Evolutionary conservation across 805 yeast genomes (phyloP), one percentile per base, ranked within the genome.

Genomic region (Metschnikowia lunata): DNA sequence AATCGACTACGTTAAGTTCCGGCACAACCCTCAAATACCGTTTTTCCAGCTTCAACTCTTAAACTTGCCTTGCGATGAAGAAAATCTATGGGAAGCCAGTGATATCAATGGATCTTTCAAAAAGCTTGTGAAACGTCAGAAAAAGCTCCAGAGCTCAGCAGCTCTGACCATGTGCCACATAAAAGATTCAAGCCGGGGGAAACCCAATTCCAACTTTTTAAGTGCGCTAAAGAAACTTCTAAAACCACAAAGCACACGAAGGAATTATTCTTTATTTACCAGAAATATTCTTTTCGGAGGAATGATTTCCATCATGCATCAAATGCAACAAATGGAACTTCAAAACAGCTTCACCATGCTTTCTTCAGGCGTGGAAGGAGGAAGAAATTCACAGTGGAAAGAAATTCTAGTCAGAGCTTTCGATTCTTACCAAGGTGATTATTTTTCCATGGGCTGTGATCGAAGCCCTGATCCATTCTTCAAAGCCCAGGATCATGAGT

Each of bases 1-100:
- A 1, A 75, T 83, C 2, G 95, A 88, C 66, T 85, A 88, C 32
- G 78, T 84, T 12, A 75, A 85, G 39, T 87, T 84, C 61, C 85
- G 95, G 6, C 95, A 88, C 62, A 78, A 83, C 46, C 75, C 75
- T 0, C 69, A 62, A 29, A 64, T 71, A 13, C 48, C 61, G 18
- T 68, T 69, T 43, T 59, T 63, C 39, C 75, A 69, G 40, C 52
- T 69, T 29, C 75, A 71, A 50, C 49, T 71, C 12, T 52, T 71
- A 34, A 67, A 63, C 42, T 53, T 71, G 14, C 75, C 75, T 2
- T 69, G 75, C 46, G 73, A 67, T 43, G 72, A 67, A 34, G 67
- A 63, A 15, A 52, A 52, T 14, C 51, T 71, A 10, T 71, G 75
- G 75, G 71, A 67, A 34, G 60, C 67, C 6, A 48, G 52, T 10